phyloP scores from a whole-genome alignment of 331 rosid genomes.

The Quercus phellos region DNA sequence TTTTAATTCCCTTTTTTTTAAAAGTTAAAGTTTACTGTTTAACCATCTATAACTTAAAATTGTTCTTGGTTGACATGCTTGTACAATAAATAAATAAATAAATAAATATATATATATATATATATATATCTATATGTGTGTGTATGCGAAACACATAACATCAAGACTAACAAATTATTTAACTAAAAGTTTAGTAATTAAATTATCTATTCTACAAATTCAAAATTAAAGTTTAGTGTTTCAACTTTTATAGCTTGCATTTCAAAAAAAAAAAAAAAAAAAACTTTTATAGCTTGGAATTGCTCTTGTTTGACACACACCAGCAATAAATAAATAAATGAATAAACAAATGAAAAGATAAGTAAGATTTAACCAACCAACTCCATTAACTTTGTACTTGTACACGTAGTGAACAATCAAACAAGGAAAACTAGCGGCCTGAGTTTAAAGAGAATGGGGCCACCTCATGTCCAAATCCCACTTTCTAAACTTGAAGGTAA shows the following conservation, averaged over 20 bases:
- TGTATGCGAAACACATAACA: background rate
- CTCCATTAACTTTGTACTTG: background rate
- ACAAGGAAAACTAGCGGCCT: conserved; percentile 5
- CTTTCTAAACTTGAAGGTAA: background rate
- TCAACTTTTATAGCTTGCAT: background rate
- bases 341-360: background rate
- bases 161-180: background rate
- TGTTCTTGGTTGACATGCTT: background rate
- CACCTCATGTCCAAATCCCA: background rate
- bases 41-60: background rate
- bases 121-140: background rate
- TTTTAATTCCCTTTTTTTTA: background rate
- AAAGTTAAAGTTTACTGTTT: background rate
- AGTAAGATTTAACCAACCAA: background rate
- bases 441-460: conserved; percentile 13
- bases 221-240: background rate
- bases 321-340: background rate
- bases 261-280: too few species aligned
- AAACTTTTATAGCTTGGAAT: background rate
- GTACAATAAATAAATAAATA: background rate
- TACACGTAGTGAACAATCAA: background rate
- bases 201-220: background rate
- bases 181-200: background rate
- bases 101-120: background rate
- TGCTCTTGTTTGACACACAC: background rate